phyloP scores from a whole-genome alignment of 306 rosid genomes.

The Gillenia trifoliata region DNA sequence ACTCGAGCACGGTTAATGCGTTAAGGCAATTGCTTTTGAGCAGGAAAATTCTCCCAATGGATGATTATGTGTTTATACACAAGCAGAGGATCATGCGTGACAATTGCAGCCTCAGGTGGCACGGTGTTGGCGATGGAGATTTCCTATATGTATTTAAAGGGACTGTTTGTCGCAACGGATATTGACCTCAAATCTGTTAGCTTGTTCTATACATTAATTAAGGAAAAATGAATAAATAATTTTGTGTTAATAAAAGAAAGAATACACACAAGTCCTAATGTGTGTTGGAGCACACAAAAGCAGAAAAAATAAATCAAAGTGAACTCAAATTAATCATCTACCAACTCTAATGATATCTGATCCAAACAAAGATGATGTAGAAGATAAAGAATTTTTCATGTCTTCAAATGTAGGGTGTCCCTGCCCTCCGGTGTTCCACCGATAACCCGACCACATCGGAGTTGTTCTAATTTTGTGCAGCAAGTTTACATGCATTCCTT shows the following conservation, averaged over 20 bases:
- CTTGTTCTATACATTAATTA: background rate
- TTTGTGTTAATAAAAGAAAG: background rate
- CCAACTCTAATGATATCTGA: background rate
- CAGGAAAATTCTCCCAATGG: constrained; percentile 51
- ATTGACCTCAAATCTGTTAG: background rate
- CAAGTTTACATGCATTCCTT: constrained; percentile 3
- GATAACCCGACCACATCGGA: background rate
- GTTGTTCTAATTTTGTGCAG: background rate
- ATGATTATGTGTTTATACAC: constrained; percentile 82
- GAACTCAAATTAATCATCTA: background rate
- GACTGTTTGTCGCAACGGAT: constrained; percentile 40
- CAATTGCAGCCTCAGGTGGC: constrained; percentile 72
- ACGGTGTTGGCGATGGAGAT: constrained; percentile 85
- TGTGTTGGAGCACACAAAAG: background rate
- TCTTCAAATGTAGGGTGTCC: background rate
- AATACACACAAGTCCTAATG: background rate
- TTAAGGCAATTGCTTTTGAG: constrained; percentile 53
- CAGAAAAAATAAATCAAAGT: background rate
- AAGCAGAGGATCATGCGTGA: constrained; percentile 86
- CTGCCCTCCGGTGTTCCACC: background rate
- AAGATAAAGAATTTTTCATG: background rate
- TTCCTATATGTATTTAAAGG: constrained; percentile 70
- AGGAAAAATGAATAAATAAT: background rate
- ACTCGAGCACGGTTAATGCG: constrained; percentile 50
- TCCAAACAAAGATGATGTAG: background rate